phyloP scores from a whole-genome alignment of 805 yeast species.

The Monosporozyma siamensis region DNA sequence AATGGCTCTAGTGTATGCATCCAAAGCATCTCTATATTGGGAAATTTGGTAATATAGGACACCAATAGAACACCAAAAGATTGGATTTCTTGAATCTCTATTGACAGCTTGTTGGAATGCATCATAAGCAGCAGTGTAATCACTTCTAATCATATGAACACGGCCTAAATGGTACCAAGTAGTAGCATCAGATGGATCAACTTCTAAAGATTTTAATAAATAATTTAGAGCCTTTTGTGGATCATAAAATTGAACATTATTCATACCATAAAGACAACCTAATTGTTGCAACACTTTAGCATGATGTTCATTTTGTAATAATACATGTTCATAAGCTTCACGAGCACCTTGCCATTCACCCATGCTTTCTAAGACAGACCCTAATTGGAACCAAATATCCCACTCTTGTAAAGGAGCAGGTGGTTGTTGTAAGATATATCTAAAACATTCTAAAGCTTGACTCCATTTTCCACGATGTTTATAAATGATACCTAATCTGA shows the following conservation, averaged over 20 bases:
- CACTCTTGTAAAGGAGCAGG: constrained; percentile 94
- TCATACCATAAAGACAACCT: constrained; percentile 80
- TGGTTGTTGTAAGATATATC: constrained; percentile 81
- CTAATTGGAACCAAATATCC: constrained; percentile 98
- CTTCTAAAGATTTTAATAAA: constrained; percentile 77
- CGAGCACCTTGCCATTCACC: constrained; percentile 85
- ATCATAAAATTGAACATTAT: constrained; percentile 57
- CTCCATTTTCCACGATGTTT: constrained; percentile 85
- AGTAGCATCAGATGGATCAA: constrained; percentile 86
- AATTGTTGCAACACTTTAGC: constrained; percentile 93
- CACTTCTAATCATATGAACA: constrained; percentile 92
- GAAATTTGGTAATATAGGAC: constrained; percentile 92
- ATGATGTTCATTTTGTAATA: constrained; percentile 83
- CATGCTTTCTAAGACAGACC: constrained; percentile 89
- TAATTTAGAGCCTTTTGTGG: constrained; percentile 76
- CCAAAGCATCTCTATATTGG: constrained; percentile 93
- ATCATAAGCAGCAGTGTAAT: constrained; percentile 92
- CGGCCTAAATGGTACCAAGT: constrained; percentile 96
- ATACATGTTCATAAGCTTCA: constrained; percentile 90
- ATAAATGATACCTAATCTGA: constrained; percentile 91
- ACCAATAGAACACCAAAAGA: constrained; percentile 96
- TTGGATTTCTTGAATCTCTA: constrained; percentile 92
- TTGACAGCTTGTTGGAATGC: constrained; percentile 98
- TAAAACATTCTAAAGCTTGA: constrained; percentile 88
- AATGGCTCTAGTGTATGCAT: constrained; percentile 95